These are phyloP conservation scores for Rhamnella rubrinervis DNA, from an alignment of 331 rosid genomes.

Conservation along the genomic window DNA sequence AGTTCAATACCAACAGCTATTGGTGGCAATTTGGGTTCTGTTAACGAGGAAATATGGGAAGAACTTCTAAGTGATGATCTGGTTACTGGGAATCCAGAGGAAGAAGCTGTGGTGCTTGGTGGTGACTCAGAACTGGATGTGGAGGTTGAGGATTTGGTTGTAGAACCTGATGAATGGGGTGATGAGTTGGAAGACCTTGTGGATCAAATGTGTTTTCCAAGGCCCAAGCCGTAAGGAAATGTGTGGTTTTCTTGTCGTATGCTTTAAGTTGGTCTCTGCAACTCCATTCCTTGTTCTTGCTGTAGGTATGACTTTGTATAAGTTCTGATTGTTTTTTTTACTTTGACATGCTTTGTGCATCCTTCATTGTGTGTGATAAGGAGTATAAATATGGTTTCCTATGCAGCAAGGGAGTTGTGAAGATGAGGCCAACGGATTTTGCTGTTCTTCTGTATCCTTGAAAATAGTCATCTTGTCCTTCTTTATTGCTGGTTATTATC, in stretches of 20 bases:
- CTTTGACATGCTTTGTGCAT: neutral
- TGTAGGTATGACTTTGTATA: slow-evolving; percentile 30
- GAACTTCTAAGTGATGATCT: slow-evolving; percentile 59
- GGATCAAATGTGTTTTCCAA: slow-evolving; percentile 73
- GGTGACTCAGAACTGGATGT: slow-evolving; percentile 49
- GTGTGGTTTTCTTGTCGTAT: slow-evolving; percentile 5
- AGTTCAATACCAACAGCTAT: slow-evolving; percentile 21
- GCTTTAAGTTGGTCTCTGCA: slow-evolving; percentile 29
- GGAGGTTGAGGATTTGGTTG: slow-evolving; percentile 54
- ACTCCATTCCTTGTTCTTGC: slow-evolving; percentile 17
- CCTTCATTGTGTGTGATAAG: neutral
- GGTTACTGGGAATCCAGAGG: slow-evolving; percentile 47
- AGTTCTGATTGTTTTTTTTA: neutral
- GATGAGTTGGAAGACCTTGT: slow-evolving; percentile 65
- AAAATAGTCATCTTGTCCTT: neutral
- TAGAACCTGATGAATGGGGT: slow-evolving; percentile 50
- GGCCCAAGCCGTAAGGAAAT: slow-evolving; percentile 24
- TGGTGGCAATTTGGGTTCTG: slow-evolving; percentile 31
- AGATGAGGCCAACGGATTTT: slow-evolving; percentile 35
- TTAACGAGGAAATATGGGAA: slow-evolving; percentile 50
- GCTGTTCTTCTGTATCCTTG: slow-evolving; percentile 55
- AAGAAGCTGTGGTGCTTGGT: slow-evolving; percentile 38
- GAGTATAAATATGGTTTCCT: slow-evolving; percentile 12
- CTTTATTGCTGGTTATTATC: neutral
- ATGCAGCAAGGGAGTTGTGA: slow-evolving; percentile 51